phyloP scores from a whole-genome alignment of 371 early-diverging fungal genomes.

The Mucor sp. region DNA sequence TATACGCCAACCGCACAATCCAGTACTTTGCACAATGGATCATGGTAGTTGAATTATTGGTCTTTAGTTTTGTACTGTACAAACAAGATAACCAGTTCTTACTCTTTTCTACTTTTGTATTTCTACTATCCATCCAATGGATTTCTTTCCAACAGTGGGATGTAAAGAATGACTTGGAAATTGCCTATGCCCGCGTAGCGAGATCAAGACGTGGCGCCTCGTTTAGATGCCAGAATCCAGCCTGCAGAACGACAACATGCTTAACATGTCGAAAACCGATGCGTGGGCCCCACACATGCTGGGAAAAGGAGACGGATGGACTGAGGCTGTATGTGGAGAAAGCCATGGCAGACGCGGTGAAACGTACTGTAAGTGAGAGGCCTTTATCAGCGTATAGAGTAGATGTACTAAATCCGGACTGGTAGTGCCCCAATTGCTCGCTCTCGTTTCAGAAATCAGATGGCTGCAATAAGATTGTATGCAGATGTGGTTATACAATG shows the following conservation, averaged over 20 bases:
- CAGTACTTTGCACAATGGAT: slow-evolving; percentile 19
- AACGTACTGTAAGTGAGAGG: slow-evolving; percentile 56
- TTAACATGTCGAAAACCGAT: slow-evolving; percentile 47
- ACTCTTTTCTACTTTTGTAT: slow-evolving; percentile 8
- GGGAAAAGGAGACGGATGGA: slow-evolving; percentile 58
- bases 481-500: slow-evolving; percentile 66
- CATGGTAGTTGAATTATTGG: slow-evolving; percentile 32
- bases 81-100: background rate
- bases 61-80: slow-evolving; percentile 6
- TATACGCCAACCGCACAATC: background rate
- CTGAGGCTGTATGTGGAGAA: slow-evolving; percentile 64
- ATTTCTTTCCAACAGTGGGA: slow-evolving; percentile 36
- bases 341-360: slow-evolving; percentile 70
- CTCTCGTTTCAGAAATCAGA: slow-evolving; percentile 63
- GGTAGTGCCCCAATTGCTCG: slow-evolving; percentile 63
- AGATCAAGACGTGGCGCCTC: slow-evolving; percentile 32
- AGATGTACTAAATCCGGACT: background rate
- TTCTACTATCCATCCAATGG: background rate
- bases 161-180: slow-evolving; percentile 27
- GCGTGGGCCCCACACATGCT: slow-evolving; percentile 57
- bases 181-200: slow-evolving; percentile 35
- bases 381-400: background rate
- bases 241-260: slow-evolving; percentile 54
- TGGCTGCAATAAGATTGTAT: slow-evolving; percentile 75
- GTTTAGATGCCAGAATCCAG: slow-evolving; percentile 55